Evolutionary conservation across 192 early-diverging fungal genomes (phyloP).

Genomic region (Polychytrium aggregatum): DNA sequence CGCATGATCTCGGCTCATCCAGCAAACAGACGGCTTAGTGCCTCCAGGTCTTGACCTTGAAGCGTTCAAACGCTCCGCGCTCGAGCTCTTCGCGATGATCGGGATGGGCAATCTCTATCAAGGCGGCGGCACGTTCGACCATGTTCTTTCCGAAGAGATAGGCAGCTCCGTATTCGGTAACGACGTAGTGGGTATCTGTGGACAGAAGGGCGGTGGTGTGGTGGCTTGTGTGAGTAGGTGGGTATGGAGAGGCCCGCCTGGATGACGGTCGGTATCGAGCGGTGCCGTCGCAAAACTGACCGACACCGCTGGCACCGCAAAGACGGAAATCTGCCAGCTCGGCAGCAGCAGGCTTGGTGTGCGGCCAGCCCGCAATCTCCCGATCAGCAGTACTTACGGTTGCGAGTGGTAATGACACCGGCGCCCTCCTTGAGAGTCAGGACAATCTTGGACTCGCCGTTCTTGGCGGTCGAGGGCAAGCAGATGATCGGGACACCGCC

Average conservation of each 20-base stretch:
- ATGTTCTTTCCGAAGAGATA: constrained; percentile 39
- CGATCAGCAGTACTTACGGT: constrained; percentile 15
- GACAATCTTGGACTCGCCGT: constrained; percentile 29
- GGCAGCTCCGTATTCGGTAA: constrained; percentile 34
- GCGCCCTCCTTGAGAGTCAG: constrained; percentile 19
- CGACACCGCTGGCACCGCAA: too few species aligned
- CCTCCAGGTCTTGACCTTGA: constrained; percentile 15
- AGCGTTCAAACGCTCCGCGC: constrained; percentile 27
- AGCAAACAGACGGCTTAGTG: constrained; percentile 13
- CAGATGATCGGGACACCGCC: constrained; percentile 40
- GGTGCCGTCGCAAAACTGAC: too few species aligned
- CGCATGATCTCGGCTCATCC: too few species aligned
- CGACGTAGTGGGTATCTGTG: constrained; percentile 30
- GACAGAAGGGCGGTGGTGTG: too few species aligned
- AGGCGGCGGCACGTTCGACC: constrained; percentile 26
- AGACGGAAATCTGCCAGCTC: too few species aligned
- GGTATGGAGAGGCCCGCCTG: too few species aligned
- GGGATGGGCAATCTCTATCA: constrained; percentile 42
- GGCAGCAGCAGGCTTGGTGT: too few species aligned
- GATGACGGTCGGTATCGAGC: too few species aligned
- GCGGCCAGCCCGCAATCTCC: too few species aligned
- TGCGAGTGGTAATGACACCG: constrained; percentile 33
- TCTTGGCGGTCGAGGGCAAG: constrained; percentile 24
- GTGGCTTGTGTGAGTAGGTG: too few species aligned
- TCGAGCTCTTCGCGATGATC: constrained; percentile 28